Conservation (phyloP, 2,329 filamentous ascomycete species). For the Fusarium drepaniforme region DNA sequence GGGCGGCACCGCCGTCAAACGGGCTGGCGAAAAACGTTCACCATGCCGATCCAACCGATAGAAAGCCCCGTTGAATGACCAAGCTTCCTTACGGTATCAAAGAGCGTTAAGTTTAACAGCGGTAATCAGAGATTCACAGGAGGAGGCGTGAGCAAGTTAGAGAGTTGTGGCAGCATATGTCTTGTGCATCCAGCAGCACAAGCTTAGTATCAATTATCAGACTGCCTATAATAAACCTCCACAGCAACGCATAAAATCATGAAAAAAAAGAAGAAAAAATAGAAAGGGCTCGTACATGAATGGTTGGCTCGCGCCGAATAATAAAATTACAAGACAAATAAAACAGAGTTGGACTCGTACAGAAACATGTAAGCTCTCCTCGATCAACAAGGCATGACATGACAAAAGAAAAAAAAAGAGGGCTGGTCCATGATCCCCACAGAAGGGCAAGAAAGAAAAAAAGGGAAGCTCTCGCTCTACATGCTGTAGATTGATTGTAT, state of each 20-base stretch:
- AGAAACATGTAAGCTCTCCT: neutral
- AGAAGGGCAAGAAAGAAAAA: neutral
- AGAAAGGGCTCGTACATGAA: neutral
- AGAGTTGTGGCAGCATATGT: neutral
- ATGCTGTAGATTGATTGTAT: neutral
- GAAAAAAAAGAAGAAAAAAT: neutral
- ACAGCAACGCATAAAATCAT: neutral
- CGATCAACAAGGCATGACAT: too few species aligned
- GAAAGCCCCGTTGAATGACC: neutral
- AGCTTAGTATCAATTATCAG: neutral
- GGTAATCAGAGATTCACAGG: neutral
- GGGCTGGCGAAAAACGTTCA: neutral
- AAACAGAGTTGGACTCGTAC: neutral
- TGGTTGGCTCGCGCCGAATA: neutral
- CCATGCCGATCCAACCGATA: neutral
- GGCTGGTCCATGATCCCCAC: too few species aligned
- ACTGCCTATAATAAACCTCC: neutral
- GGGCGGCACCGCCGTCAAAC: neutral
- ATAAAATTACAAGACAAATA: neutral
- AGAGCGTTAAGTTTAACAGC: neutral
- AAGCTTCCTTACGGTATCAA: neutral
- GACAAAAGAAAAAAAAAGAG: too few species aligned
- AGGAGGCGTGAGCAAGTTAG: neutral
- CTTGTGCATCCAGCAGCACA: neutral
- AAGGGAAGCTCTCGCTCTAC: neutral